A percentile compares a stretch with the other conserved stretches of the same genome.
Conservation (phyloP, 345 rosid genomes). For the Lepidium aucheri region DNA sequence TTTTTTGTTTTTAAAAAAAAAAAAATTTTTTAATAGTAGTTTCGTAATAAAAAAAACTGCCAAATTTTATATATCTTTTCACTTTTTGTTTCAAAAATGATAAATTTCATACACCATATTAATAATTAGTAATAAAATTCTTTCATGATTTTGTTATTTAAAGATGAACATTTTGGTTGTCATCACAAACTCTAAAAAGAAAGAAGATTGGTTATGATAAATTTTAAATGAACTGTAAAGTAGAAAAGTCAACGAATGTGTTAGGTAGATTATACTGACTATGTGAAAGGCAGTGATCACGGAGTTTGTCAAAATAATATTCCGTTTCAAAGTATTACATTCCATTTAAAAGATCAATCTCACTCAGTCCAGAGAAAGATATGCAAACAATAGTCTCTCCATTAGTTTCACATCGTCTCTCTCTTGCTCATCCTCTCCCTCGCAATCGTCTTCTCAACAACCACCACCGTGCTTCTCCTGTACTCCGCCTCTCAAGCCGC, state of each 20-base stretch:
- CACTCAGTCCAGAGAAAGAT: neutral
- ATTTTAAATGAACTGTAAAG: too few relatives aligned
- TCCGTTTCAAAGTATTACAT: neutral
- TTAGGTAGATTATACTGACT: neutral
- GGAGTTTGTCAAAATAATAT: neutral
- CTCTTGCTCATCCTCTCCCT: neutral
- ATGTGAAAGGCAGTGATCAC: neutral
- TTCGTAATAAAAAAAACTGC: too few relatives aligned
- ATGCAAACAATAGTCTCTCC: slow-evolving; percentile 17
- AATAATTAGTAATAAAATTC: too few relatives aligned
- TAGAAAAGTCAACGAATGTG: neutral
- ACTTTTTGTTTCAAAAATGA: too few relatives aligned
- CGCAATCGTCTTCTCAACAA: neutral
- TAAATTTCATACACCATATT: too few relatives aligned
- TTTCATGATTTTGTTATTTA: too few relatives aligned
- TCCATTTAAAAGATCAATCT: neutral
- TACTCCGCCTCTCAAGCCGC: slow-evolving; percentile 14
- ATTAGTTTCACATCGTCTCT: neutral
- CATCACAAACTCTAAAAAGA: too few relatives aligned
- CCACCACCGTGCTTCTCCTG: neutral
- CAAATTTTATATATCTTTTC: too few relatives aligned
- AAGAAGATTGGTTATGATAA: too few relatives aligned
- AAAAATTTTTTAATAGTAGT: too few relatives aligned
- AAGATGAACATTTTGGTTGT: too few relatives aligned
- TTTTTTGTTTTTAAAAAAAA: too few relatives aligned